Evolutionary conservation across 2,329 filamentous ascomycete genomes (phyloP), one percentile per base, ranked within the genome.

Genomic region (Mycosphaerella arachidis): DNA sequence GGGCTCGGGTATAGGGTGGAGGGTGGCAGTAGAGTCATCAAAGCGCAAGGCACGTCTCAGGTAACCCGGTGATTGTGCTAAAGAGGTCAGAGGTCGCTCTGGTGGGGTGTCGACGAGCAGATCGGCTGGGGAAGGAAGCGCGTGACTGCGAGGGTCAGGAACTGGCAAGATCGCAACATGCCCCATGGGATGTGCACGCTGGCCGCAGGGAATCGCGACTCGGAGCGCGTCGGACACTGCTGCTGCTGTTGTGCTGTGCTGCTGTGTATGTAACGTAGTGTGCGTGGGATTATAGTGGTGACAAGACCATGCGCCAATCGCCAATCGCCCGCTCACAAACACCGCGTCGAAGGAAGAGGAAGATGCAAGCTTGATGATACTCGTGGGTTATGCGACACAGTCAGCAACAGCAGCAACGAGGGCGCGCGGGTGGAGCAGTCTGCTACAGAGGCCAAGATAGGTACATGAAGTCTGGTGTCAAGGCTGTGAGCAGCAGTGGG

Each of bases 1-100:
- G 10, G 64, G 64, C 30, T 62, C 54, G n/a, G 64, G 64, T 43
- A 63, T 53, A 12, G 66, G 40, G 18, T 64, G 64, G 46, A 64
- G 52, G 29, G 51, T 37, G 33, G 33, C 48, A 35, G 56, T 16
- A 46, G 56, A 53, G 48, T 61, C 48, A 55, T 59, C 56, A 52
- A 60, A 48, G 57, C 37, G 57, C 24, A 57, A 58, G 45, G 58
- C 50, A 48, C 45, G 58, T 57, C 48, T 59, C 40, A 61, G 48
- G 31, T 31, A 20, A 29, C 35, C 61, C 30, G 53, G 43, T 51
- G 55, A 56, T 55, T 50, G 58, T 53, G 50, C 12, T 20, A 29
- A 33, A n/a, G 48, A 51, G 27, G 27, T 31, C n/a, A n/a, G 50
- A 31, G 50, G 50, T 35, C 6, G 29, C 18, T 50, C 46, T 27